Base-by-base conservation (phyloP, 2,329 filamentous ascomycete genomes). In the Lachnellula suecica region DNA sequence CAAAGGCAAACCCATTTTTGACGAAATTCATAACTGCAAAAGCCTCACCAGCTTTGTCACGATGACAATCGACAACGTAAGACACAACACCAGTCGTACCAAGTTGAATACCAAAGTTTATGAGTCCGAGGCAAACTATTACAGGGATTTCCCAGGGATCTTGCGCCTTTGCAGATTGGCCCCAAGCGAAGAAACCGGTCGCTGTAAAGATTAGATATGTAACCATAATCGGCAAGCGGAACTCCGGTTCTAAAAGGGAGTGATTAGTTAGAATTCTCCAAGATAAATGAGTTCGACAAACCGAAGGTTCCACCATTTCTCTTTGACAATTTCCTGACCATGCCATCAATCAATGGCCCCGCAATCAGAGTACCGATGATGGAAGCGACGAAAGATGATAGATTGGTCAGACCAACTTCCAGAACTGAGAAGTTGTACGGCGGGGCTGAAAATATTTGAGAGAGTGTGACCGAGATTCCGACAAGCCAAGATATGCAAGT, bases 341-440 rank as follows among this genome's bases (percentile, higher is more conserved):
- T 48, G 29, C 57, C 53, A 59, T 79, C 77, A 11, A 63, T 58
- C 45, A 66, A 52, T 71, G 76, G 79, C 23, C 76, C 70, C 37
- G 81, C 73, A 55, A 82, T 79, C 3, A 53, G 15, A 2, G 56
- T 72, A 31, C 73, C 76, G 3, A 79, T 54, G 17, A 78, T 67
- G 11, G 68, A 72, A 8, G 76, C 66, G 44, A 79, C 65, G 57
- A 78, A 78, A 0, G 75, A 75, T 2, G 74, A 76, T 20, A 78
- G 63, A 23, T 72, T 74, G 57, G 78, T 78, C 17, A 79, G 66
- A 1, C 78, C 78, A 1, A 73, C 74, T 49, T 76, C 63, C 9
- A 72, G 71, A n/a, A 77, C 70, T 17, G 68, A 69, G 57, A 61
- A 58, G 35, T 61, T 59, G 44, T 63, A 63, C 2, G 60, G 60